These are phyloP conservation scores for Starmerella roubikii DNA, from an alignment of 805 yeast genomes.

Conservation along the genomic window DNA sequence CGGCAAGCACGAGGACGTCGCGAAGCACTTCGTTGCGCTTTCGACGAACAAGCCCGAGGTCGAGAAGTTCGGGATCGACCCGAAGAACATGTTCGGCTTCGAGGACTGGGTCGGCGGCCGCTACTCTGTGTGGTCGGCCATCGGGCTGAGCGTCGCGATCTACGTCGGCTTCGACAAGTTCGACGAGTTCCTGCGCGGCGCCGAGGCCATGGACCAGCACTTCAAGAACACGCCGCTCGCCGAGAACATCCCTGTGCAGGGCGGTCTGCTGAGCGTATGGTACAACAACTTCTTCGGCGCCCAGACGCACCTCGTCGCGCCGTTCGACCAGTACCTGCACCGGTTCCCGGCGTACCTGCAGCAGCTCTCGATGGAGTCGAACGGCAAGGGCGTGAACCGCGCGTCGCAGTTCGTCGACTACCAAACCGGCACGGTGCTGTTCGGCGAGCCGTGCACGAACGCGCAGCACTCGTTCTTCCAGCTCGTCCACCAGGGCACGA, in stretches of 20 bases:
- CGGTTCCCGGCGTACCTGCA: slow-evolving; percentile 99
- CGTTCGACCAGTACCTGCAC: slow-evolving; percentile 97
- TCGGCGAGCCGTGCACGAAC: slow-evolving; percentile 98
- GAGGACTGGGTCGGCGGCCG: slow-evolving; percentile 99
- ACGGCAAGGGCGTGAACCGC: slow-evolving; percentile 95
- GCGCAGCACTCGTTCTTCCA: slow-evolving; percentile 99
- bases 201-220: slow-evolving; percentile 92
- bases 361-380: slow-evolving; percentile 97
- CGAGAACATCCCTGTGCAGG: slow-evolving; percentile 82
- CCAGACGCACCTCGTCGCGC: slow-evolving; percentile 95
- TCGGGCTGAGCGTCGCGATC: slow-evolving; percentile 88
- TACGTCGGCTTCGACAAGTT: slow-evolving; percentile 94
- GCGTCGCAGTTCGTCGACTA: slow-evolving; percentile 82
- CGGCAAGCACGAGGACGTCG: slow-evolving; percentile 56
- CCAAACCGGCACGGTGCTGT: slow-evolving; percentile 89
- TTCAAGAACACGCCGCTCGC: slow-evolving; percentile 73
- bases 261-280: slow-evolving; percentile 93
- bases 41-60: slow-evolving; percentile 90
- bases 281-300: slow-evolving; percentile 97
- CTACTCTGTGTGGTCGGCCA: slow-evolving; percentile 99
- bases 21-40: slow-evolving; percentile 94
- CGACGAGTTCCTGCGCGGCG: slow-evolving; percentile 86
- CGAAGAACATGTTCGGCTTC: slow-evolving; percentile 96
- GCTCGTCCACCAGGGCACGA: slow-evolving; percentile 97
- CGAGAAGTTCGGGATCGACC: slow-evolving; percentile 88